phyloP scores from a whole-genome alignment of 2,329 filamentous ascomycete genomes.

The Simplicillium aogashimaense region DNA sequence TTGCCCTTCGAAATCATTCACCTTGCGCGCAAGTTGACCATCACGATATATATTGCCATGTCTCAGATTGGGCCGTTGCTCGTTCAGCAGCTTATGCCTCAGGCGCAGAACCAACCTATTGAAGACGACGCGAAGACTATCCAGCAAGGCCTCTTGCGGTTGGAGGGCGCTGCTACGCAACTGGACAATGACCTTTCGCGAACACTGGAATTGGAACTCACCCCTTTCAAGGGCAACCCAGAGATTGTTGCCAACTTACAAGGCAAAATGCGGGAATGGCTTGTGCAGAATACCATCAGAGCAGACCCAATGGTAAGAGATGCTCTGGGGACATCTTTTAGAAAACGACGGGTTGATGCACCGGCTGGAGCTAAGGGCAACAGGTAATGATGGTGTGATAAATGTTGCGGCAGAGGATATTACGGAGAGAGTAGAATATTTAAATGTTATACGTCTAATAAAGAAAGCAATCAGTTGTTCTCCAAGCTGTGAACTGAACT shows the following conservation, averaged over 20 bases:
- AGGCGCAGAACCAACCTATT: conserved; percentile 12
- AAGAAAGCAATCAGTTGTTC: conserved; percentile 1
- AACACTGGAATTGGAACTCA: conserved; percentile 68
- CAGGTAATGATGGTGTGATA: too few species aligned
- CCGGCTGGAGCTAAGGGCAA: conserved; percentile 51
- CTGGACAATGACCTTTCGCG: conserved; percentile 61
- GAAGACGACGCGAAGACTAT: conserved; percentile 37
- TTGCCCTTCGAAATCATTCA: conserved; percentile 78
- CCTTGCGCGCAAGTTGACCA: conserved; percentile 63
- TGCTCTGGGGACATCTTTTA: conserved; percentile 60
- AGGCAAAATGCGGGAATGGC: conserved; percentile 70
- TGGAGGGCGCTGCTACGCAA: conserved; percentile 49
- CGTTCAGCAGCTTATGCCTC: conserved; percentile 16
- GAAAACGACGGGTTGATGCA: conserved; percentile 50
- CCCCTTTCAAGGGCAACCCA: conserved; percentile 68
- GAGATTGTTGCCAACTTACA: conserved; percentile 48
- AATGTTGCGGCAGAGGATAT: not conserved
- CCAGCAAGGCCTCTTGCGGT: conserved; percentile 54
- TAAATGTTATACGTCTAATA: not conserved
- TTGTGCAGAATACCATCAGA: conserved; percentile 77
- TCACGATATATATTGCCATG: conserved; percentile 77
- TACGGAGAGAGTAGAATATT: not conserved
- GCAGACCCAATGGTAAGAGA: conserved; percentile 74
- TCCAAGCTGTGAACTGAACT: not conserved
- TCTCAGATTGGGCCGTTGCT: conserved; percentile 69